Evolutionary conservation across 345 rosid species (phyloP).

Genomic region (Pistacia integerrima): DNA sequence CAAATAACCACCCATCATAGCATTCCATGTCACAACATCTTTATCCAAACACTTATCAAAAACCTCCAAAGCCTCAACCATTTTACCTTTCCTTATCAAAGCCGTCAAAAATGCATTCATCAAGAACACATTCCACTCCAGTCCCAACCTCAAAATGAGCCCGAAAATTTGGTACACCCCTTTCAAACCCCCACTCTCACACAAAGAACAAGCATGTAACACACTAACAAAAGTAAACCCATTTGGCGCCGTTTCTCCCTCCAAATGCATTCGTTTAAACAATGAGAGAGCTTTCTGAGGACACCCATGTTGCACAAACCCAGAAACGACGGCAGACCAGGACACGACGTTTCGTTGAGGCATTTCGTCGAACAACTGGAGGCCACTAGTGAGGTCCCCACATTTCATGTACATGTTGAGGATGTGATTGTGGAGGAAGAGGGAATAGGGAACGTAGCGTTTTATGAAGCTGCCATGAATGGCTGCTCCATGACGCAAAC

Average conservation of each 20-base stretch:
- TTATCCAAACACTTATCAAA: conserved; percentile 36
- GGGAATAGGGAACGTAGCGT: conserved; percentile 30
- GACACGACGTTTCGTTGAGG: conserved; percentile 49
- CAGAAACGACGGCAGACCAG: conserved; percentile 49
- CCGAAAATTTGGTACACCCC: conserved; percentile 37
- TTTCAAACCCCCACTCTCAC: conserved; percentile 6
- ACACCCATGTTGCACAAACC: conserved; percentile 39
- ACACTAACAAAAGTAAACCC: conserved; percentile 52
- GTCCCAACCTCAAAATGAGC: conserved; percentile 38
- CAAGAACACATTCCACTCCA: conserved; percentile 42
- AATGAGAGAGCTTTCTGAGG: conserved; percentile 33
- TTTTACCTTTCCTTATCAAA: conserved; percentile 44
- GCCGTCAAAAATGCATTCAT: conserved; percentile 50
- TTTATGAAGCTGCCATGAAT: conserved; percentile 44
- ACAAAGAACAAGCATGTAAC: conserved; percentile 50
- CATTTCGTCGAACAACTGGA: conserved; percentile 54
- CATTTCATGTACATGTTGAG: conserved; percentile 45
- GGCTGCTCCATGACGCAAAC: conserved; percentile 33
- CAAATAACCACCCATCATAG: conserved; percentile 51
- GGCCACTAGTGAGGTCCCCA: conserved; percentile 26
- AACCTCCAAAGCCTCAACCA: conserved; percentile 42
- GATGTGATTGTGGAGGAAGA: conserved; percentile 41
- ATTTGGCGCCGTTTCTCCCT: conserved; percentile 37
- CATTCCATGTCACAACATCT: conserved; percentile 60
- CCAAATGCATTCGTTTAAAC: conserved; percentile 39